These are phyloP conservation scores for Raddia guianensis DNA, from an alignment of 176 grass and related monocot species.

Conservation along the genomic window DNA sequence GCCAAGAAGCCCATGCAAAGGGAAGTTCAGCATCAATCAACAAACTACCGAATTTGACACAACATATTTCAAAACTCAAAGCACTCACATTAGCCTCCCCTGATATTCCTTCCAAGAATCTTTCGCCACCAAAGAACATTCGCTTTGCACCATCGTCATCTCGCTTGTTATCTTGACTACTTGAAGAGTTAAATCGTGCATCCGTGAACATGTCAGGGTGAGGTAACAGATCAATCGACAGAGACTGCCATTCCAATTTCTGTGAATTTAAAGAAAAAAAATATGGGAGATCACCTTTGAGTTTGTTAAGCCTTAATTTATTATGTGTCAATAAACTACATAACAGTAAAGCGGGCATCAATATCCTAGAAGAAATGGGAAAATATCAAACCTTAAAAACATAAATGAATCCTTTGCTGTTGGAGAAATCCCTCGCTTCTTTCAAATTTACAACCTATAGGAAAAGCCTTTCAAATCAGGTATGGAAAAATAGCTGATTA, in stretches of 20 bases:
- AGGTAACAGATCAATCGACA: conserved; percentile 93
- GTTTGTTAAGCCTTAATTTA: conserved; percentile 1
- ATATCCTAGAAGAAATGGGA: conserved; percentile 38
- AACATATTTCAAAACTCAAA: conserved; percentile 36
- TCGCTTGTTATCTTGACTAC: conserved; percentile 56
- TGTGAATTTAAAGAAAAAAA: conserved; percentile 55
- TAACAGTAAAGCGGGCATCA: conserved; percentile 34
- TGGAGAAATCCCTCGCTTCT: conserved; percentile 98
- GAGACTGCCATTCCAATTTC: conserved; percentile 96
- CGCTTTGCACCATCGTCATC: conserved; percentile 92
- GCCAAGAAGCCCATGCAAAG: conserved; percentile 26
- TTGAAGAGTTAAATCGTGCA: conserved; percentile 71
- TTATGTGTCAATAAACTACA: conserved; percentile 14
- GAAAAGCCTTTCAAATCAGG: conserved; percentile 37
- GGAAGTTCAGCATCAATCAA: conserved; percentile 35
- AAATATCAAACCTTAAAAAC: conserved; percentile 85
- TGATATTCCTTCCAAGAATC: conserved; percentile 98
- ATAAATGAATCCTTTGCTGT: conserved; percentile 94
- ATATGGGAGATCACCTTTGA: conserved; percentile 12
- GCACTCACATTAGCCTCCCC: conserved; percentile 89
- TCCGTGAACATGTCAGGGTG: conserved; percentile 99
- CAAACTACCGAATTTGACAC: conserved; percentile 30
- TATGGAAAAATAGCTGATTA: conserved; percentile 8
- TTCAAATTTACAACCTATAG: conserved; percentile 92
- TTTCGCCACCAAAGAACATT: conserved; percentile 96